These are phyloP conservation scores for Populus hybrid DNA, from an alignment of 441 rosid genomes.

Conservation along the genomic window DNA sequence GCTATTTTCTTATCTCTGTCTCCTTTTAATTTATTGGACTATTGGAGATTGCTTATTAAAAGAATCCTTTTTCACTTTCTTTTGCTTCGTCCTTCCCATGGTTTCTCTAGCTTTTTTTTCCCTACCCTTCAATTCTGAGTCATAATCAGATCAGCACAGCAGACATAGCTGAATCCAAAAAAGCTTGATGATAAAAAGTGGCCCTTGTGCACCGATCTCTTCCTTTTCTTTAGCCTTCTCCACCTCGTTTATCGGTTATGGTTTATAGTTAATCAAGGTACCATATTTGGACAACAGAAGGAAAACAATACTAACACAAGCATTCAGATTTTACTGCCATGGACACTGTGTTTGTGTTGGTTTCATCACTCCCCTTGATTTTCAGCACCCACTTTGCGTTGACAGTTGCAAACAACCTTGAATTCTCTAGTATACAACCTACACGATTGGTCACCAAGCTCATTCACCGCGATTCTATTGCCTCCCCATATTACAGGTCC, in stretches of 20 bases:
- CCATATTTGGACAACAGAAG: not conserved
- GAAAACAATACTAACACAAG: not conserved
- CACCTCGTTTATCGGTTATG: too few relatives aligned
- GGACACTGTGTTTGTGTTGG: not conserved
- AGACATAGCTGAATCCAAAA: not conserved
- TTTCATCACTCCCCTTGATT: conserved; percentile 1
- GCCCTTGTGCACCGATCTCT: not conserved
- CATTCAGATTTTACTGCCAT: not conserved
- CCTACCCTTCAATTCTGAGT: not conserved
- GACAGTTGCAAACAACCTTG: not conserved
- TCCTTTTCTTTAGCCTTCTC: not conserved
- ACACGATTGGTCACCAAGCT: conserved; percentile 10
- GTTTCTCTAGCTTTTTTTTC: not conserved
- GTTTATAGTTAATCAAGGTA: not conserved
- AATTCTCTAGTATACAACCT: not conserved
- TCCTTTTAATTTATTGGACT: not conserved
- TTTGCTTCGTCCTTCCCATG: not conserved
- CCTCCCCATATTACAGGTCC: conserved; percentile 16
- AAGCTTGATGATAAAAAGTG: not conserved
- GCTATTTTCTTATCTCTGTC: not conserved
- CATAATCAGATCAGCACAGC: conserved; percentile 3
- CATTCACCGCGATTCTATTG: conserved; percentile 12
- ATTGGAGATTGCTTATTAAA: not conserved
- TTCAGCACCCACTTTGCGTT: conserved; percentile 2
- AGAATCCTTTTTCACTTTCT: not conserved